phyloP scores from a whole-genome alignment of 1,139 yeast species.

The Kurtzmaniella quercitrusa region DNA sequence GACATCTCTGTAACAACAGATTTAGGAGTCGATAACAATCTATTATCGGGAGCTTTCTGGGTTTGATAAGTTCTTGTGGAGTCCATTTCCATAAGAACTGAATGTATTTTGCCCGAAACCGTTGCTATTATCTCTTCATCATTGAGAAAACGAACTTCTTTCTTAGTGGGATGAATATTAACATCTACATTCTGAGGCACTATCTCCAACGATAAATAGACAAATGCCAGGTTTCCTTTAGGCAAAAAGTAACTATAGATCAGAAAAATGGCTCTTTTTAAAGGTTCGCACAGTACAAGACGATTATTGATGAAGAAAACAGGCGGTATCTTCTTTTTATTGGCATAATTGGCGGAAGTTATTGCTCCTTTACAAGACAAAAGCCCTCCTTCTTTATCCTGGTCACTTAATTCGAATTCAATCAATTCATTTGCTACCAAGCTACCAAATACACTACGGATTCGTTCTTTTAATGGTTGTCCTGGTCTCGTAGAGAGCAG shows the following conservation, averaged over 20 bases:
- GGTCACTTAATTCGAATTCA: constrained; percentile 26
- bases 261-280: constrained; percentile 64
- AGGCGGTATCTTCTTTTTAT: constrained; percentile 64
- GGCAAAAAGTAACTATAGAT: constrained; percentile 69
- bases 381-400: constrained; percentile 39
- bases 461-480: constrained; percentile 55
- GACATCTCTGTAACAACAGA: constrained; percentile 10
- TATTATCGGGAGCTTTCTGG: constrained; percentile 46
- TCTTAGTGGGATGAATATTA: constrained; percentile 92
- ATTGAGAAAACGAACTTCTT: constrained; percentile 80
- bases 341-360: constrained; percentile 67
- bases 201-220: constrained; percentile 65
- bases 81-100: constrained; percentile 55
- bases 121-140: constrained; percentile 81
- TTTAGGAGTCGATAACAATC: constrained; percentile 12
- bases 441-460: constrained; percentile 70
- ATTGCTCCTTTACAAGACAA: constrained; percentile 53
- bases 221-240: constrained; percentile 74
- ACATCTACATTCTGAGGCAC: constrained; percentile 77
- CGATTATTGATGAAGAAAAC: constrained; percentile 83
- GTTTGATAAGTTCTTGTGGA: constrained; percentile 66
- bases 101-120: constrained; percentile 49
- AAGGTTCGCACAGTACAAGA: constrained; percentile 76
- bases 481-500: constrained; percentile 51
- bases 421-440: constrained; percentile 64